Evolutionary conservation across 805 yeast species (phyloP).

Genomic region (Wickerhamomyces bovis): DNA sequence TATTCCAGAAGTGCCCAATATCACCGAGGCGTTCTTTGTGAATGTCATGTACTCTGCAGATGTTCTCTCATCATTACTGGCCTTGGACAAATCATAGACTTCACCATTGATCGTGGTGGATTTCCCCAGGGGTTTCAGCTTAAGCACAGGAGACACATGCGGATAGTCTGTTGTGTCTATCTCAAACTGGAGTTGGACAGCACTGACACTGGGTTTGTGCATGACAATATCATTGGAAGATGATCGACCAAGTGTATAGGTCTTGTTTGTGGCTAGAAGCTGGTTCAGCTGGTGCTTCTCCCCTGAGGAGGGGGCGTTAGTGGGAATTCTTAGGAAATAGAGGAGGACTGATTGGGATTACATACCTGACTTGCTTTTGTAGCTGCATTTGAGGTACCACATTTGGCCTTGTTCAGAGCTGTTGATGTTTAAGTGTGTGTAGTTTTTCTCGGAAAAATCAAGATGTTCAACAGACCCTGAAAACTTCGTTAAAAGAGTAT

Average conservation of each 20-base stretch:
- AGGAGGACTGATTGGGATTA: background rate
- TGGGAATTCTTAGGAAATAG: background rate
- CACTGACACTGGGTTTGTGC: slow-evolving; percentile 7
- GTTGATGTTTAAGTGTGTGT: background rate
- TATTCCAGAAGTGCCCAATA: slow-evolving; percentile 15
- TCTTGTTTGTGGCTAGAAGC: slow-evolving; percentile 2
- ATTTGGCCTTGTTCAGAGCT: background rate
- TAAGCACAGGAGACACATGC: slow-evolving; percentile 4
- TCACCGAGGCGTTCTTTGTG: slow-evolving; percentile 5
- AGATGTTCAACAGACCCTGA: too few relatives aligned
- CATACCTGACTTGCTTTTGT: slow-evolving; percentile 1
- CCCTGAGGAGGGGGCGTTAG: slow-evolving; percentile 1
- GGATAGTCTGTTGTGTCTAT: slow-evolving; percentile 10
- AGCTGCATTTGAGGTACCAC: slow-evolving; percentile 11
- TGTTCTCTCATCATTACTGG: slow-evolving; percentile 4
- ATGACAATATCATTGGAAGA: slow-evolving; percentile 3
- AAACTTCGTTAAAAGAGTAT: too few relatives aligned
- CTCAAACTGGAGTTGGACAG: slow-evolving; percentile 8
- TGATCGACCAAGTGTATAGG: slow-evolving; percentile 8
- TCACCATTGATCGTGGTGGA: slow-evolving; percentile 6
- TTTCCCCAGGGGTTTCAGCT: slow-evolving; percentile 7
- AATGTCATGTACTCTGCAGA: background rate
- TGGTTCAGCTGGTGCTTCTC: background rate
- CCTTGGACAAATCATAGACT: background rate
- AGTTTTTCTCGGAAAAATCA: background rate